phyloP scores from a whole-genome alignment of 495 filamentous ascomycete species.

The Clavariopsis aquatica region DNA sequence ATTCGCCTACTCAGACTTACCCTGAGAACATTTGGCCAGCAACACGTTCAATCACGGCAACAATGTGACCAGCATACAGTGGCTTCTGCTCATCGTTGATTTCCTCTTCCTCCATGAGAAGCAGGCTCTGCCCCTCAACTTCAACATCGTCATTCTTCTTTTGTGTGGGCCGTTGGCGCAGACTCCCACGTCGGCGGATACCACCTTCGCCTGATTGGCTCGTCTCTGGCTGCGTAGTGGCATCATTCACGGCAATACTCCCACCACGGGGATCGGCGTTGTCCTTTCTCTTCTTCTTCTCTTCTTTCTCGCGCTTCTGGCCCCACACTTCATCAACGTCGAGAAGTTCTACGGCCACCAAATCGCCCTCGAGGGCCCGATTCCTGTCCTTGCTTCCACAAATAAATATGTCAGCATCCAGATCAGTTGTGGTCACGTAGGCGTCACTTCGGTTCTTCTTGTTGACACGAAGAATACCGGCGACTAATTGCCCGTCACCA shows the following conservation, averaged over 20 bases:
- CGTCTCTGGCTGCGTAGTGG: conserved; percentile 64
- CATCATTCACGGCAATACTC: conserved; percentile 66
- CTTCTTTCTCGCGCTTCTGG: conserved; percentile 98
- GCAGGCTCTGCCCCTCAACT: conserved; percentile 94
- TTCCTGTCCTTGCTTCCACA: conserved; percentile 99
- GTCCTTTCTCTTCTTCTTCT: conserved; percentile 99
- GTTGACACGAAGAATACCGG: conserved; percentile 95
- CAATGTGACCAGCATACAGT: conserved; percentile 93
- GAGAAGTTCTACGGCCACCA: conserved; percentile 93
- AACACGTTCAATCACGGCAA: conserved; percentile 94
- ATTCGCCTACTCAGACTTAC: conserved; percentile 37
- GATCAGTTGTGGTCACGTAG: conserved; percentile 89
- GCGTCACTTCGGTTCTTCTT: conserved; percentile 99
- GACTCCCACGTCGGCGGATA: conserved; percentile 86
- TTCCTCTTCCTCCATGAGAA: conserved; percentile 97
- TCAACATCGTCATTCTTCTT: conserved; percentile 99
- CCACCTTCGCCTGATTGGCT: conserved; percentile 73
- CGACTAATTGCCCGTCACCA: conserved; percentile 88
- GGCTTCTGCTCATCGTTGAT: conserved; percentile 98
- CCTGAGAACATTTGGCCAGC: conserved; percentile 99
- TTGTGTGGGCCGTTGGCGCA: conserved; percentile 94
- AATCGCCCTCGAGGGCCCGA: conserved; percentile 90
- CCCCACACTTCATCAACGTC: conserved; percentile 98
- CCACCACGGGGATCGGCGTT: conserved; percentile 85
- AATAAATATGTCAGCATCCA: conserved; percentile 99